Evolutionary conservation across 2,329 filamentous ascomycete species (phyloP), one percentile per base, ranked within the genome.

Genomic region (Talaromyces sp.): DNA sequence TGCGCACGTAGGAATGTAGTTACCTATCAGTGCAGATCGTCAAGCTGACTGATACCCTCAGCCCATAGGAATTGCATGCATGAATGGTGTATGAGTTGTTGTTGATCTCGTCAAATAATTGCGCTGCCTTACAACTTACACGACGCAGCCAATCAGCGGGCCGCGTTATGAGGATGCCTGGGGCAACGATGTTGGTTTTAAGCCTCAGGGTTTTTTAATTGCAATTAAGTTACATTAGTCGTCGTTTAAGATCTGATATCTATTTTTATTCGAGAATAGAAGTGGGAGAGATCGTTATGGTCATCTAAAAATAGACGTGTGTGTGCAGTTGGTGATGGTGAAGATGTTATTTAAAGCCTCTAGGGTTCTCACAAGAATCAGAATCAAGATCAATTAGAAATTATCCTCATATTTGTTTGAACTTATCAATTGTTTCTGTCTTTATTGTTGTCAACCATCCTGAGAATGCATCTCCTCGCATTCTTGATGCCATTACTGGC

Each of bases 81-180:
- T 4, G 25, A 28, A 28, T 28, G 7, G 6, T 33, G 19, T 21
- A 15, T 33, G n/a, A 25, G 10, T 9, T 25, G 21, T 15, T 28
- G 19, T 28, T 28, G 19, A 19, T 8, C 19, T 19, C 17, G 7
- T 35, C n/a, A n/a, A 48, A 48, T 28, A 41, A 41, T 41, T 33
- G 15, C 19, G 51, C 25, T 53, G 51, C 51, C 51, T 53, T 3
- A 31, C 5, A 9, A 41, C 21, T 31, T 33, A 53, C 22, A 53
- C 51, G 51, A 19, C 7, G 17, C n/a, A 41, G 51, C 51, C 51
- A 53, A 53, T 53, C 51, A 53, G 36, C 37, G 22, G 25, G 36
- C 21, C 37, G 36, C 37, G 15, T 41, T 33, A 53, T 15, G 21
- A 17, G 2, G 50, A 40, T 53, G 50, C 50, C 50, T 53, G 50